A percentile compares a stretch with the other conserved stretches of the same genome.
Evolutionary conservation across 345 rosid genomes (phyloP).

Genomic region (Aquilaria yunnanensis): DNA sequence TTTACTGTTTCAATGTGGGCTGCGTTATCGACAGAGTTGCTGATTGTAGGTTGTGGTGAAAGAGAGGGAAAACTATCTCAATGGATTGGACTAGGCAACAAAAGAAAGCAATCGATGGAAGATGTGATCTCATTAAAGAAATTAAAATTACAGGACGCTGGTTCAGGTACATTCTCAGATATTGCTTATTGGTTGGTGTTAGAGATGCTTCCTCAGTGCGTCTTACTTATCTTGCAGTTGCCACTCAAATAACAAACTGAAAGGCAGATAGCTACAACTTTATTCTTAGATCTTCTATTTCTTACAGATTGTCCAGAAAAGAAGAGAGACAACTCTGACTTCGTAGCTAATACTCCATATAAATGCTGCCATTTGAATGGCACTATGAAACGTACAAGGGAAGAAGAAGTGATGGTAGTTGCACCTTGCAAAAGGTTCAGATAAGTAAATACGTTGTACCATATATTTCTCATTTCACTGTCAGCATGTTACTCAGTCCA

Average conservation of each 20-base stretch:
- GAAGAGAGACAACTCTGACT: background rate
- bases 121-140: conserved; percentile 38
- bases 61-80: conserved; percentile 3
- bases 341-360: conserved; percentile 12
- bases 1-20: background rate
- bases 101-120: conserved; percentile 47
- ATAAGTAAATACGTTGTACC: conserved; percentile 14
- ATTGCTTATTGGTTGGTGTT: background rate
- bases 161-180: conserved; percentile 18
- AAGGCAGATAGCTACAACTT: no score
- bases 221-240: no score
- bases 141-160: conserved; percentile 34
- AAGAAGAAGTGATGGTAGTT: conserved; percentile 38
- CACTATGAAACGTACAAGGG: conserved; percentile 39
- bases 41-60: conserved; percentile 23
- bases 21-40: background rate
- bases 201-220: no score
- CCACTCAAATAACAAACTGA: background rate
- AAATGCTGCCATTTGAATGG: conserved; percentile 28
- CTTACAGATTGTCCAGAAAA: conserved; percentile 14
- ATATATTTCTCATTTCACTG: no score
- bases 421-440: conserved; percentile 41
- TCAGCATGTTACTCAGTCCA: no score
- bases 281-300: background rate
- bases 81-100: conserved; percentile 20